Percentiles rank a stretch among this genome's conserved stretches.
Evolutionary conservation across 495 filamentous ascomycete genomes (phyloP).

Genomic region (Hyaloscypha bicolor): DNA sequence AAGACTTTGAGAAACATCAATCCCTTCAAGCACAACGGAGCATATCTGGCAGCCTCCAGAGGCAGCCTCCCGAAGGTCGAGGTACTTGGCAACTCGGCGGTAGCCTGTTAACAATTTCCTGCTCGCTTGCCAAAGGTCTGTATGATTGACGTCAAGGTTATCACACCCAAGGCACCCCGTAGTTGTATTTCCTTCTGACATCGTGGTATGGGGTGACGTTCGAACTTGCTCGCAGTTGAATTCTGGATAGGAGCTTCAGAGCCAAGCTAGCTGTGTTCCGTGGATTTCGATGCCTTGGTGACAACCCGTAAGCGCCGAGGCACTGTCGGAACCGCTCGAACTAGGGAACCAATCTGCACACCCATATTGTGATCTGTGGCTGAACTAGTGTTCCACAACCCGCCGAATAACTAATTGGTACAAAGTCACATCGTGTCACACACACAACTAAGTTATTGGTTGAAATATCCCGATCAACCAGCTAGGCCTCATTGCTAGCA

Average conservation of each 20-base stretch:
- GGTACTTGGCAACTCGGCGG: slow-evolving; percentile 10
- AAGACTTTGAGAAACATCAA: slow-evolving; percentile 12
- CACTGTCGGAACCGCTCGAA: too few species aligned
- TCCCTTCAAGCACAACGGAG: slow-evolving; percentile 12
- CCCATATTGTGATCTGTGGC: too few species aligned
- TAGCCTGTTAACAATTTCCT: slow-evolving; percentile 4
- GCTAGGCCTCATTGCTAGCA: too few species aligned
- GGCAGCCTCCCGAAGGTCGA: slow-evolving; percentile 13
- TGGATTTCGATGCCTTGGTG: too few species aligned
- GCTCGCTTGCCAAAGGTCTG: slow-evolving; percentile 6
- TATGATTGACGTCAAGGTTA: slow-evolving; percentile 13
- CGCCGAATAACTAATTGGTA: too few species aligned
- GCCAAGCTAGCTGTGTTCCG: too few species aligned
- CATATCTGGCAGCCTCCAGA: slow-evolving; percentile 16
- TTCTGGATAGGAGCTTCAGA: slow-evolving; percentile 1
- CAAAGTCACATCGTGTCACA: too few species aligned
- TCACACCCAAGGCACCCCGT: slow-evolving; percentile 10
- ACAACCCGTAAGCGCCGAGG: too few species aligned
- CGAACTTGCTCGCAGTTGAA: not conserved
- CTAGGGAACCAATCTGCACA: too few species aligned
- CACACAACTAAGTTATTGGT: too few species aligned
- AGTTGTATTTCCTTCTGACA: slow-evolving; percentile 14
- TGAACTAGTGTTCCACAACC: too few species aligned
- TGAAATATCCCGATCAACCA: too few species aligned
- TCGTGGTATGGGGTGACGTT: not conserved